Percentiles rank a stretch among this genome's conserved stretches.
phyloP scores from a whole-genome alignment of 2,329 filamentous ascomycete genomes.

The Cladorrhinum sp. region DNA sequence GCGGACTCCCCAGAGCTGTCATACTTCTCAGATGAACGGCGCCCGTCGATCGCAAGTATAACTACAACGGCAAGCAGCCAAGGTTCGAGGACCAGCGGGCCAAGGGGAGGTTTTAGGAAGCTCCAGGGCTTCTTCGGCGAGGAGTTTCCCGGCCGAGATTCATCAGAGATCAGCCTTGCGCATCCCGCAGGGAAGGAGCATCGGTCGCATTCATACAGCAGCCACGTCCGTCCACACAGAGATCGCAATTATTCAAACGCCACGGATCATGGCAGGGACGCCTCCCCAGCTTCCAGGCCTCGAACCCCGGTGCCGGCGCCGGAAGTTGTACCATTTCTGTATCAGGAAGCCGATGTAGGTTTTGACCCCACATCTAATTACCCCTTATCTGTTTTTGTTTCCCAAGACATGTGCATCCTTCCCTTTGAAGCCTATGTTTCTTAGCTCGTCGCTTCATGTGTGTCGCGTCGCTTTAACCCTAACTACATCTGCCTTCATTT shows the following conservation, averaged over 20 bases:
- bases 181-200: constrained; percentile 56
- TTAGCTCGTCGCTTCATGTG: constrained; percentile 7
- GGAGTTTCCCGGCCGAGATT: constrained; percentile 72
- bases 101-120: constrained; percentile 73
- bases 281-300: constrained; percentile 74
- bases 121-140: constrained; percentile 91
- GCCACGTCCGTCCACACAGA: constrained; percentile 58
- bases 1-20: constrained; percentile 61
- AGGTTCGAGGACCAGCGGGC: constrained; percentile 71
- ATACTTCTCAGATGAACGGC: constrained; percentile 68
- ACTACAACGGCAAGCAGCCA: constrained; percentile 79
- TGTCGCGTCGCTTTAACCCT: neutral
- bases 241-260: constrained; percentile 79
- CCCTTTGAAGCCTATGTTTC: constrained; percentile 10
- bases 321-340: constrained; percentile 96
- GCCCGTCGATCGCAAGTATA: constrained; percentile 85
- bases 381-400: constrained; percentile 25
- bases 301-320: constrained; percentile 83
- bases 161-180: constrained; percentile 67
- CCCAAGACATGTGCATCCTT: constrained; percentile 9
- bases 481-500: neutral
- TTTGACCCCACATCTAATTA: constrained; percentile 16
- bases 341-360: constrained; percentile 78
- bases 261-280: constrained; percentile 68
- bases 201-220: constrained; percentile 59